Percentiles rank a stretch among this genome's conserved stretches.
Evolutionary conservation across 495 filamentous ascomycete genomes (phyloP).

Genomic region (Neurospora hispaniola): DNA sequence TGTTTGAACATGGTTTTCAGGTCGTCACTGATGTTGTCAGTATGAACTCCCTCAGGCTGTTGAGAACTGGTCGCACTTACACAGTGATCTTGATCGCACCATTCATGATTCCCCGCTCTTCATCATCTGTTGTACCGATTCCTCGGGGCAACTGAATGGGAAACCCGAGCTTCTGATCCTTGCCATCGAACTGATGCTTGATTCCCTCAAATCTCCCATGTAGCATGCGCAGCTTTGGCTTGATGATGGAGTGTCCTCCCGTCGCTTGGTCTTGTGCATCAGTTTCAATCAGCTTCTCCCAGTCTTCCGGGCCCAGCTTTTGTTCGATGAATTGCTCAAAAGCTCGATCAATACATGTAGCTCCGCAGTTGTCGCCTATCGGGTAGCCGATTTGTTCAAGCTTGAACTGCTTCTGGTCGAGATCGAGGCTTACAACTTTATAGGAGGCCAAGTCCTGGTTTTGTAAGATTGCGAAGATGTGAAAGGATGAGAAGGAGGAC

Average conservation of each 20-base stretch:
- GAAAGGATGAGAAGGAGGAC: conserved; percentile 10
- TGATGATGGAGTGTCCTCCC: conserved; percentile 16
- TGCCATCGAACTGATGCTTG: conserved; percentile 20
- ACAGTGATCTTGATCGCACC: conserved; percentile 12
- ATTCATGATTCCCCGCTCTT: conserved; percentile 8
- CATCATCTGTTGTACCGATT: conserved; percentile 3
- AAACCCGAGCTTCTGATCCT: conserved; percentile 9
- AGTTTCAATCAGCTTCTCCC: conserved; percentile 9
- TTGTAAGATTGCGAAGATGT: not conserved
- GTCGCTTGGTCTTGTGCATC: conserved; percentile 6
- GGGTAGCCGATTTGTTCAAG: conserved; percentile 13
- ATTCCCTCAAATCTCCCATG: conserved; percentile 18
- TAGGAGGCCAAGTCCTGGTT: conserved; percentile 17
- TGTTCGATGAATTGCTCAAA: conserved; percentile 15
- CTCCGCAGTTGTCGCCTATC: conserved; percentile 17
- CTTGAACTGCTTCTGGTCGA: conserved; percentile 13
- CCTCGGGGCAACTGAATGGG: conserved; percentile 10
- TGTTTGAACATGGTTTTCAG: conserved; percentile 12
- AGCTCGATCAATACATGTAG: conserved; percentile 18
- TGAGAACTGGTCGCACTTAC: not conserved
- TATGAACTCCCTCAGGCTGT: not conserved
- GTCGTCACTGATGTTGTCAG: conserved; percentile 9
- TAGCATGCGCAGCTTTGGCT: conserved; percentile 12
- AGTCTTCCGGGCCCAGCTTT: conserved; percentile 10
- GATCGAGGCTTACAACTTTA: conserved; percentile 16